phyloP scores from a whole-genome alignment of 768 basidiomycete species.

The Phaffia tasmanica region DNA sequence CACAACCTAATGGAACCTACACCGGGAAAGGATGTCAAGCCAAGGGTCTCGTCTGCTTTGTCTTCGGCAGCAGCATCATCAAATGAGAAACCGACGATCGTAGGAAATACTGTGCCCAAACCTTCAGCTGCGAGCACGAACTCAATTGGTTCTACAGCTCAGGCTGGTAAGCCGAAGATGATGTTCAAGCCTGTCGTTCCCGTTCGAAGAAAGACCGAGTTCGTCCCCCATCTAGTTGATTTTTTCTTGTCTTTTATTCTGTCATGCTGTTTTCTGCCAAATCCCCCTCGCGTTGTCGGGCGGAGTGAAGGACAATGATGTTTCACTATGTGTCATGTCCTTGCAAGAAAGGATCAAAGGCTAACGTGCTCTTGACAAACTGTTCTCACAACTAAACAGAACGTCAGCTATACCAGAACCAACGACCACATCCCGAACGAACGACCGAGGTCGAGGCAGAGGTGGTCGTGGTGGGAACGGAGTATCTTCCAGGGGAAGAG shows the following conservation, averaged over 20 bases:
- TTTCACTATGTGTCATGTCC: too few species aligned
- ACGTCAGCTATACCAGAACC: constrained; percentile 1
- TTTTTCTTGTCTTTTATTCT: background rate
- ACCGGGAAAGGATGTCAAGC: background rate
- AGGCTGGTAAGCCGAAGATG: constrained; percentile 17
- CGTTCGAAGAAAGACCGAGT: constrained; percentile 19
- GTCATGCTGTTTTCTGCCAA: too few species aligned
- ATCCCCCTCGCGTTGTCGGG: too few species aligned
- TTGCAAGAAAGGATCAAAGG: too few species aligned
- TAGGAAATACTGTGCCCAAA: constrained; percentile 6
- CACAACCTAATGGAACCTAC: too few species aligned
- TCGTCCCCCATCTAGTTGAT: background rate
- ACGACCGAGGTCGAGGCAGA: constrained; percentile 10
- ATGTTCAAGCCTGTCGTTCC: constrained; percentile 23
- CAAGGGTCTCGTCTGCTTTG: background rate
- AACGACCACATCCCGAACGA: constrained; percentile 3
- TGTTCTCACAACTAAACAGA: constrained; percentile 2
- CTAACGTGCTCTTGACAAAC: background rate
- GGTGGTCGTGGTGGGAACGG: constrained; percentile 15
- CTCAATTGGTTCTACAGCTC: too few species aligned
- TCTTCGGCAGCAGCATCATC: background rate
- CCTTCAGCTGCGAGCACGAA: background rate
- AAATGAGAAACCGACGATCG: constrained; percentile 7
- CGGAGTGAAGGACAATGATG: too few species aligned
- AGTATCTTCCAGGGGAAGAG: background rate